Evolutionary conservation across 805 yeast genomes (phyloP), one percentile per base, ranked within the genome.

Genomic region (Torulaspora indica): DNA sequence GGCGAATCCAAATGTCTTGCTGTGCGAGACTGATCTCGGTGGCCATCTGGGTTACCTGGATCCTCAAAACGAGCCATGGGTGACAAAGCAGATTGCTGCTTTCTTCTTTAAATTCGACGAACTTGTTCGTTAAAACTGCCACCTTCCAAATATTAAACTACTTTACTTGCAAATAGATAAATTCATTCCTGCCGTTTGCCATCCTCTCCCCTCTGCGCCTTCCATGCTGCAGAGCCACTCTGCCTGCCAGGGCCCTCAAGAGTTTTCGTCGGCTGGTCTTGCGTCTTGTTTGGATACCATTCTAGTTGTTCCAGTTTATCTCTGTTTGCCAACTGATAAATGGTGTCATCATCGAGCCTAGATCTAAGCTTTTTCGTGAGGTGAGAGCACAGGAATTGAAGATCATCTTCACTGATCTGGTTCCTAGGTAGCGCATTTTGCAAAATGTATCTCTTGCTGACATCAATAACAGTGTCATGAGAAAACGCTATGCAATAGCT

Each of bases 141-240:
- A 28, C 17, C n/a, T 13, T 4, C 7, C 20, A 35, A 22, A 13
- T 10, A 27, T 13, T 22, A 15, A 3, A 10, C 4, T 25, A 9
- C 28, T 9, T 25, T 25, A 8, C 10, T 18, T 34, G 12, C 8
- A 34, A n/a, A 34, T 3, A 22, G 37, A 34, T 18, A 13, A 5
- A n/a, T 24, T 25, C 31, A 24, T 29, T 18, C 10, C 6, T 30
- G n/a, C 20, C 40, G 59, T 20, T 43, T 43, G 9, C 95, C 95
- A 43, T 68, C 78, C 61, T 90, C 98, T 1, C 96, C 95, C 54
- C 97, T 70, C 0, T 71, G 48, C n/a, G 67, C 58, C 1, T 84
- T 83, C 98, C 97, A 90, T 36, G 73, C 83, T 0, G 70, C 74
- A 4, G 77, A 71, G 0, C 97, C 97, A 38, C 89, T 81, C 58